phyloP scores from a whole-genome alignment of 257 asterid species.

The Solanum neorickii region DNA sequence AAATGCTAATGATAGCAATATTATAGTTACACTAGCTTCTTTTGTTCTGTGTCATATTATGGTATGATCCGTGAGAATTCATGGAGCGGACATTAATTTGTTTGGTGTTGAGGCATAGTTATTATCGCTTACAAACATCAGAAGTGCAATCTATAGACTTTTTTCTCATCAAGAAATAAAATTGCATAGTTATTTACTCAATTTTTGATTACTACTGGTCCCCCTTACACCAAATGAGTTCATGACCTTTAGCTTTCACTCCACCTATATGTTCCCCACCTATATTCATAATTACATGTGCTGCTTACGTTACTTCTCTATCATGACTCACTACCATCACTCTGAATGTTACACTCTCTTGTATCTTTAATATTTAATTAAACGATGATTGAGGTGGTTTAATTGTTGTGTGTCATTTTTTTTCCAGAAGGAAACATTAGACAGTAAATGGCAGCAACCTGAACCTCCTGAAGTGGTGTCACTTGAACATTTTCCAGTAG shows the following conservation, averaged over 20 bases:
- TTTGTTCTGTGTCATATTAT: neutral
- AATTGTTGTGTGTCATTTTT: neutral
- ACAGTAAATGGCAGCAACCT: conserved; percentile 58
- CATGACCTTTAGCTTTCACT: conserved; percentile 36
- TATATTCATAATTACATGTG: conserved; percentile 24
- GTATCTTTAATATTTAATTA: neutral
- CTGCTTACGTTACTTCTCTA: conserved; percentile 17
- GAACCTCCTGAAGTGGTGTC: conserved; percentile 83
- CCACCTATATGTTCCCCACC: conserved; percentile 26
- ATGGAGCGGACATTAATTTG: neutral
- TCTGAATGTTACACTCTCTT: neutral
- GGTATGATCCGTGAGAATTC: neutral
- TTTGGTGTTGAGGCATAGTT: neutral
- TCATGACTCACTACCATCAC: neutral
- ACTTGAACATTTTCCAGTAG: conserved; percentile 73
- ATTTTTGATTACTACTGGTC: neutral
- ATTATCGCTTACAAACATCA: neutral
- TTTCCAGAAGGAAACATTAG: conserved; percentile 46
- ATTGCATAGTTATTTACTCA: neutral
- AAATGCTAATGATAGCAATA: neutral
- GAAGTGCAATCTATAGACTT: neutral
- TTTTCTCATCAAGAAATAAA: neutral
- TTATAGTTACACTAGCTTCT: neutral
- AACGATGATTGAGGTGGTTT: neutral
- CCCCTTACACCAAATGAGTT: neutral